Base-by-base conservation (phyloP, 768 basidiomycete species). In the Kwoniella dendrophila region DNA sequence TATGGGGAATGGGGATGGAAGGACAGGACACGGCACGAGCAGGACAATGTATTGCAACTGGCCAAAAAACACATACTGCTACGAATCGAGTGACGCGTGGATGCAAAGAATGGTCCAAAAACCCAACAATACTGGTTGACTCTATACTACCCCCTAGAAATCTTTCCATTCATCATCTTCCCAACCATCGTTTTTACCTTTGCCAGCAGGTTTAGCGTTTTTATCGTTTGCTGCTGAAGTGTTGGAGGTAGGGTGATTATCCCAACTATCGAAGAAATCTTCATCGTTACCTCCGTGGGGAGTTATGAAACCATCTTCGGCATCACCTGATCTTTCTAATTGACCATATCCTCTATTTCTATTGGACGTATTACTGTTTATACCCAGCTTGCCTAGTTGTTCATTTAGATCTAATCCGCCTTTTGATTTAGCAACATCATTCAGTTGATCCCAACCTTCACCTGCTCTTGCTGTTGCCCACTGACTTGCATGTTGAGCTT, bases 371-470 rank as follows among this genome's bases (percentile, higher is more conserved):
- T 33, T 32, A 20, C 80, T 81, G 34, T 74, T 63, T 16, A 85
- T 27, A 32, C 89, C 86, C 8, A 89, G 83, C 38, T 86, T 86
- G 12, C 86, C 87, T 44, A 93, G 84, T 45, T 85, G 86, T 69
- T 85, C 88, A 53, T 85, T 90, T 7, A 95, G 88, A 76, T 97
- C 93, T 3, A 94, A 87, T 10, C 94, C 94, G 87, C 83, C 77
- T 86, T 87, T 47, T 79, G 77, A 80, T 86, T 90, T 76, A 0
- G 77, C 75, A 24, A 78, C 62, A 10, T 73, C 65, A 52, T 79
- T 79, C 22, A 73, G 47, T 3, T 40, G 62, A 14, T 61, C 62
- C 74, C 74, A 77, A 5, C 77, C 74, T 57, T 79, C 76, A 10
- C 63, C 64, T 2, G 77, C 77, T 30, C 68, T 49, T 12, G 67